Evolutionary conservation across 495 filamentous ascomycete genomes (phyloP).

Genomic region (Podospora appendiculata): DNA sequence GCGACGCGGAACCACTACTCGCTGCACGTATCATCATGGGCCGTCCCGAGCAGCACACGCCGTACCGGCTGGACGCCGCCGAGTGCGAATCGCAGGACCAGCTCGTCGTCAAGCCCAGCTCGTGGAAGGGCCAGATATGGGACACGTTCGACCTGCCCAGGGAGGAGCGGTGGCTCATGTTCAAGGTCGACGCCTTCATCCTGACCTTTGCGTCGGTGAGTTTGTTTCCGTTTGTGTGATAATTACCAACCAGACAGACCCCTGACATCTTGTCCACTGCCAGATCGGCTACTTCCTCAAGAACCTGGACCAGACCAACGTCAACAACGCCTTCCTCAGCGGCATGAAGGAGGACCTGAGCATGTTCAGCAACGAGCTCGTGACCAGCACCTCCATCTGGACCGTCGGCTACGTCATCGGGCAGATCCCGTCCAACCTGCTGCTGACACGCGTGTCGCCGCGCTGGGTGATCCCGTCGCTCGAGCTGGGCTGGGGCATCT

Average conservation of each 20-base stretch:
- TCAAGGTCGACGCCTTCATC: constrained; percentile 58
- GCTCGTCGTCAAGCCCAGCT: too few species aligned
- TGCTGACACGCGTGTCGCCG: constrained; percentile 50
- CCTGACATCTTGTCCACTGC: constrained; percentile 18
- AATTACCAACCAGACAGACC: too few species aligned
- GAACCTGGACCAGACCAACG: constrained; percentile 49
- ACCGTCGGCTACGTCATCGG: constrained; percentile 47
- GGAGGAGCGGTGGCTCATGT: constrained; percentile 37
- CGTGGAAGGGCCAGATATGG: too few species aligned
- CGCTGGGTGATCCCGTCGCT: constrained; percentile 53
- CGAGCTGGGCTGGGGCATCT: constrained; percentile 51
- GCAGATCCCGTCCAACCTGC: constrained; percentile 52
- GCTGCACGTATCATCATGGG: too few species aligned
- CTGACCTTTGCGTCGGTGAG: constrained; percentile 36
- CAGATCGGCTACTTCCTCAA: constrained; percentile 51
- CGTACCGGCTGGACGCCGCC: too few species aligned
- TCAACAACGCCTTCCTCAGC: constrained; percentile 57
- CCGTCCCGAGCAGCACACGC: too few species aligned
- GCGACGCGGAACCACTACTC: too few species aligned
- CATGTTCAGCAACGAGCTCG: constrained; percentile 50
- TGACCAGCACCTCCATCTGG: constrained; percentile 48
- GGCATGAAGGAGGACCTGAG: constrained; percentile 58
- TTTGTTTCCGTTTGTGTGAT: background rate
- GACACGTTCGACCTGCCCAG: background rate
- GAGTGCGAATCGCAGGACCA: too few species aligned